These are phyloP conservation scores for Starmerella apis DNA, from an alignment of 805 yeast species.

Conservation along the genomic window DNA sequence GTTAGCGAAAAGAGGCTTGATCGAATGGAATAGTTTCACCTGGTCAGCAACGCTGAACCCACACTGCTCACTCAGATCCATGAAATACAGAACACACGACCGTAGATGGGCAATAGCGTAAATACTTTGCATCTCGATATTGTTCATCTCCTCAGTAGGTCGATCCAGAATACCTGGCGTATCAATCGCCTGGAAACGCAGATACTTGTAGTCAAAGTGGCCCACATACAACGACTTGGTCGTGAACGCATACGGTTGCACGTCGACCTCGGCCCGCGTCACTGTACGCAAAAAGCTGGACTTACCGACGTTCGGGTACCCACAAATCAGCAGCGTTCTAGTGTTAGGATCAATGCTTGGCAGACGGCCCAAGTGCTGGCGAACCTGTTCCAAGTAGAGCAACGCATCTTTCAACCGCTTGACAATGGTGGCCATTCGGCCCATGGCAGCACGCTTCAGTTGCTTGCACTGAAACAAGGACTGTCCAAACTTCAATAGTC, in stretches of 20 bases:
- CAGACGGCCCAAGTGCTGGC: constrained; percentile 97
- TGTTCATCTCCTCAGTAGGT: constrained; percentile 99
- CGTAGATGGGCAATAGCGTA: constrained; percentile 97
- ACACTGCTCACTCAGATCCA: constrained; percentile 99
- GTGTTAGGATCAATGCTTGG: constrained; percentile 98
- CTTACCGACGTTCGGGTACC: constrained; percentile 98
- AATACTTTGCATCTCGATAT: constrained; percentile 98
- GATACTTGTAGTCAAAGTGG: constrained; percentile 94
- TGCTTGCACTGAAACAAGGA: constrained; percentile 97
- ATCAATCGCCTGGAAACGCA: constrained; percentile 97
- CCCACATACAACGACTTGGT: constrained; percentile 96
- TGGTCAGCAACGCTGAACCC: constrained; percentile 96
- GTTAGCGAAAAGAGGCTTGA: constrained; percentile 94
- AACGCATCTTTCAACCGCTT: constrained; percentile 93
- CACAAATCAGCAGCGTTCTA: constrained; percentile 92
- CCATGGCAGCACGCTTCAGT: constrained; percentile 94
- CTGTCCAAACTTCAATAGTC: constrained; percentile 93
- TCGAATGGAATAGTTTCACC: constrained; percentile 91
- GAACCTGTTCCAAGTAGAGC: constrained; percentile 88
- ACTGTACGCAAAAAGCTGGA: constrained; percentile 86
- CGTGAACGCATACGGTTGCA: constrained; percentile 98
- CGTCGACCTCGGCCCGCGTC: constrained; percentile 98
- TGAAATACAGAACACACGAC: constrained; percentile 90
- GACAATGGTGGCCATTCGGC: constrained; percentile 98
- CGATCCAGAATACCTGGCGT: constrained; percentile 98